A percentile compares a stretch with the other conserved stretches of the same genome.
phyloP scores from a whole-genome alignment of 345 rosid genomes.

The Acer negundo region DNA sequence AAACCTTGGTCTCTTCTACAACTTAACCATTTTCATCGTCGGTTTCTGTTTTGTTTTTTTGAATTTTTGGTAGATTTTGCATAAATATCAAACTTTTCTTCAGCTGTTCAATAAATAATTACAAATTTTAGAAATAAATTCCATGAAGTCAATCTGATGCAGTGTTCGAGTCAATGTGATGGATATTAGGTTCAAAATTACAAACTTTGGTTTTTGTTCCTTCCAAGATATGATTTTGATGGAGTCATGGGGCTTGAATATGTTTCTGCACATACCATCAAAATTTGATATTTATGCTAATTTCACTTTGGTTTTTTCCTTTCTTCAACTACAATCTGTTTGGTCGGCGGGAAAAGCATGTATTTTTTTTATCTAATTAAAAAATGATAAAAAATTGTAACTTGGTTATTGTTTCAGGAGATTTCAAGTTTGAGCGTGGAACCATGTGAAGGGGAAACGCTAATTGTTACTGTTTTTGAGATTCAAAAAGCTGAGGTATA shows the following conservation, averaged over 20 bases:
- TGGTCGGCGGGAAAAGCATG: too few species aligned
- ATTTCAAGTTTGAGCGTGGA: constrained; percentile 88
- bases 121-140: background rate
- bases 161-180: background rate
- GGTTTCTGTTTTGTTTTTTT: too few species aligned
- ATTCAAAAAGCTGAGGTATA: constrained; percentile 70
- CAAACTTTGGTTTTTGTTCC: too few species aligned
- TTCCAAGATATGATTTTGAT: too few species aligned
- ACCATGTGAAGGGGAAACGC: constrained; percentile 69
- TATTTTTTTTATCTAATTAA: too few species aligned
- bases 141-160: background rate
- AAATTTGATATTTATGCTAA: too few species aligned
- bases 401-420: constrained; percentile 55
- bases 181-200: too few species aligned
- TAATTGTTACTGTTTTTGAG: constrained; percentile 84
- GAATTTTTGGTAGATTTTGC: background rate
- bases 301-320: too few species aligned
- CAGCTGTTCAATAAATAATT: too few species aligned
- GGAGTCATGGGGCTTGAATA: too few species aligned
- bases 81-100: background rate
- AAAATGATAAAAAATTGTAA: background rate
- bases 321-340: too few species aligned
- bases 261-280: too few species aligned
- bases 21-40: background rate
- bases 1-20: constrained; percentile 61